Base-by-base conservation (phyloP, 2,329 filamentous ascomycete species). In the Cercospora janseana region DNA sequence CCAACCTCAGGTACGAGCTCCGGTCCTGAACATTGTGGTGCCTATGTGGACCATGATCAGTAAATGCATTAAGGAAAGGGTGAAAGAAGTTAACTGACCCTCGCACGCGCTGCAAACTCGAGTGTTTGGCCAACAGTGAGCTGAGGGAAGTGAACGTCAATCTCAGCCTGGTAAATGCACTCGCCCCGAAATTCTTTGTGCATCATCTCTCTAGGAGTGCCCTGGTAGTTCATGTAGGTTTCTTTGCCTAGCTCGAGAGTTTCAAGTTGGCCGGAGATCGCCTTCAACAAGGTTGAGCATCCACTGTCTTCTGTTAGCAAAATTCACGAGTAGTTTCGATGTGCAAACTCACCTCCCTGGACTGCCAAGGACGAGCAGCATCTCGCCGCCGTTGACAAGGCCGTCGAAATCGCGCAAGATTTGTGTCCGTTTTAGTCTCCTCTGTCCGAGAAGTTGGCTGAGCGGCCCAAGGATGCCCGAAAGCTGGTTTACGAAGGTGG, bases 211-310 rank as follows among this genome's bases (percentile, higher is more conserved):
- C 46, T 69, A 51, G 52, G 23, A 31, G 64, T 77, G 15, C 83
- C 83, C 45, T 85, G 78, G 66, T 86, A 87, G 61, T 83, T 78
- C 15, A 87, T 73, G 0, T 62, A 16, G 31, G 31, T 18, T 18
- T 34, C 31, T 34, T 16, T 34, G 13, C 13, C n/a, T 16, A 34
- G 3, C 2, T 18, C 13, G 31, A 34, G 13, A n/a, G 13, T 18
- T 18, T 16, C n/a, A n/a, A 18, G n/a, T 10, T 34, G 13, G 13
- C 31, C 31, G 12, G 31, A 8, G 13, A 34, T 34, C 9, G 31
- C 13, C 31, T 34, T 34, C 13, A 34, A 9, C 13, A 34, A 34
- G 13, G 31, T 34, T 18, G 31, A 34, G 31, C 31, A 34, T 34
- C 31, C 31, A 32, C 29, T 32, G 7, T 13, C 29, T 32, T 32